Evolutionary conservation across 2,329 filamentous ascomycete species (phyloP).

Genomic region (Colletotrichum lindemuthianum): DNA sequence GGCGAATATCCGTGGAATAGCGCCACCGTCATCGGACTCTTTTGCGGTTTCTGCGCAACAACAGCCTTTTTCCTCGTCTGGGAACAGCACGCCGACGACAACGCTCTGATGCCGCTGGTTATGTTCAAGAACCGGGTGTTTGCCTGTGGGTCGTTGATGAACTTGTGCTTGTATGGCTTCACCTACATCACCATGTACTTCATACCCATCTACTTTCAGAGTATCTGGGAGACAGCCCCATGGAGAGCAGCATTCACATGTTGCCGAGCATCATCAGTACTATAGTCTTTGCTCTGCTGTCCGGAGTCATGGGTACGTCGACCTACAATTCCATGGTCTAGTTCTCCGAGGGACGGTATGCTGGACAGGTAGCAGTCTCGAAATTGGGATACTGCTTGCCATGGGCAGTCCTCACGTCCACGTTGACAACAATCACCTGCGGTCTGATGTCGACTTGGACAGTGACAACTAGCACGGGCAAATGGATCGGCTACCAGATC

Average conservation of each 20-base stretch:
- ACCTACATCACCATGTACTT: conserved; percentile 58
- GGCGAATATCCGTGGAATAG: conserved; percentile 51
- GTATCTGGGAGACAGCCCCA: conserved; percentile 52
- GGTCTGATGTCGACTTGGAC: conserved; percentile 52
- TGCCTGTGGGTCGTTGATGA: conserved; percentile 50
- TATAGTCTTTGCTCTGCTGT: conserved; percentile 47
- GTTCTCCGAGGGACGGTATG: background rate
- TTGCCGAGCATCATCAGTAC: conserved; percentile 52
- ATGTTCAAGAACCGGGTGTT: conserved; percentile 42
- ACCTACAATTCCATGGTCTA: background rate
- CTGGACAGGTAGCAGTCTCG: conserved; percentile 12
- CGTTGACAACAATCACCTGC: conserved; percentile 47
- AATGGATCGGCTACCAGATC: conserved; percentile 61
- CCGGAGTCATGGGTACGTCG: conserved; percentile 45
- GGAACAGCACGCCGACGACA: conserved; percentile 54
- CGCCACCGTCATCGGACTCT: conserved; percentile 50
- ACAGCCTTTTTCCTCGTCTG: conserved; percentile 50
- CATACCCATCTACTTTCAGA: conserved; percentile 63
- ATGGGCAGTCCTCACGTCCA: conserved; percentile 46
- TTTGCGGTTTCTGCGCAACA: conserved; percentile 47
- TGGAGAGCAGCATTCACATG: conserved; percentile 50
- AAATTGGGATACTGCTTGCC: conserved; percentile 36
- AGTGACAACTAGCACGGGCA: conserved; percentile 42
- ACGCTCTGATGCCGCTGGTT: conserved; percentile 59
- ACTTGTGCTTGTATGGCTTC: conserved; percentile 55